Evolutionary conservation across 768 basidiomycete species (phyloP).

Genomic region (Erythrobasidium yunnanense): DNA sequence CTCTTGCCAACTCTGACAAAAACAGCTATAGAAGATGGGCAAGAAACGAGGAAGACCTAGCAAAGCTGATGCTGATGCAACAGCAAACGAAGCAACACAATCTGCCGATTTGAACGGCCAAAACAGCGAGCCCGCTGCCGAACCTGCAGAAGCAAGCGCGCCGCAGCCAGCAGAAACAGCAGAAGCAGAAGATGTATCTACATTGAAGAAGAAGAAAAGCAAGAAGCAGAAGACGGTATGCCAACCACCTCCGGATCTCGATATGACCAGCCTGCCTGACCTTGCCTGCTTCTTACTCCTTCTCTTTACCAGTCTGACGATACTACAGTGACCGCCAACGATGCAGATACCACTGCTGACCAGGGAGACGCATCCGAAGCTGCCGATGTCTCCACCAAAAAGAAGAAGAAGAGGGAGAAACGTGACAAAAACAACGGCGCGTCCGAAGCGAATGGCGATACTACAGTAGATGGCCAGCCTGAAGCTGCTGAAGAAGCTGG

Average conservation of each 20-base stretch:
- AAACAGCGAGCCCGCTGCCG: background rate
- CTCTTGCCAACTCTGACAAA: background rate
- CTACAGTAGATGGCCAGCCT: too few species aligned
- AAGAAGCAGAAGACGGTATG: slow-evolving; percentile 18
- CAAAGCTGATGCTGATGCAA: too few species aligned
- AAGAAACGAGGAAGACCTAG: too few species aligned
- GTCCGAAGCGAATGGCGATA: too few species aligned
- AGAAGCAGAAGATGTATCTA: background rate
- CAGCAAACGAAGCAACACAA: background rate
- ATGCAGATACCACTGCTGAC: background rate
- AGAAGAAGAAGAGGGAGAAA: too few species aligned
- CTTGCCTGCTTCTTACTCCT: too few species aligned
- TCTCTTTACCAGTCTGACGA: too few species aligned
- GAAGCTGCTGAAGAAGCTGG: background rate
- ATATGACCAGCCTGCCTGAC: too few species aligned
- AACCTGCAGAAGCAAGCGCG: slow-evolving; percentile 6
- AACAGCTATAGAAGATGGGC: too few species aligned
- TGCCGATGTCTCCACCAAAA: background rate
- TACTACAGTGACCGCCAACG: too few species aligned
- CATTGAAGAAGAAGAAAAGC: background rate
- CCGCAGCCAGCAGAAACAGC: slow-evolving; percentile 38
- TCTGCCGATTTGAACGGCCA: background rate
- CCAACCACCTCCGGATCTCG: too few species aligned
- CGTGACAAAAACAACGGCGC: too few species aligned
- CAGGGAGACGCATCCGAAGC: background rate